phyloP scores from a whole-genome alignment of 441 rosid genomes.

The Manihot esculenta region DNA sequence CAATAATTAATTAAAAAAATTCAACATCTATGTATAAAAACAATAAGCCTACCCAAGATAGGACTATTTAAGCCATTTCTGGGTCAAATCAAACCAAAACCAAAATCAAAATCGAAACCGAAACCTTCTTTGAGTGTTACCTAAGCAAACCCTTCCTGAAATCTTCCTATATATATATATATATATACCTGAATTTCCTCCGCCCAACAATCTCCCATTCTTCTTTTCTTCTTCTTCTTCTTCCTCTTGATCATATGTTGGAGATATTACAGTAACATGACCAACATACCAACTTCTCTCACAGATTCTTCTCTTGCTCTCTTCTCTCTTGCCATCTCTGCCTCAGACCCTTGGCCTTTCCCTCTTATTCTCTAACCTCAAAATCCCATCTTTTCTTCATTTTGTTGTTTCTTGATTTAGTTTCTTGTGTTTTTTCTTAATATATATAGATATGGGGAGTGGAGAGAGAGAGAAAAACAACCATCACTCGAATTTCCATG shows the following conservation, averaged over 20 bases:
- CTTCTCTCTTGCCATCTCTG: slow-evolving; percentile 66
- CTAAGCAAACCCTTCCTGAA: slow-evolving; percentile 26
- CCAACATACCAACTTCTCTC: slow-evolving; percentile 76
- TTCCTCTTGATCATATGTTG: slow-evolving; percentile 16
- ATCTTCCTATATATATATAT: background rate
- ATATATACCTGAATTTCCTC: slow-evolving; percentile 18
- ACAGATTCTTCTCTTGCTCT: slow-evolving; percentile 69
- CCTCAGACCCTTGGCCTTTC: slow-evolving; percentile 89
- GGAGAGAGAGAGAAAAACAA: slow-evolving; percentile 32
- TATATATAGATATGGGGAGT: slow-evolving; percentile 33
- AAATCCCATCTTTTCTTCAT: slow-evolving; percentile 3
- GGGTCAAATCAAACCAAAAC: background rate
- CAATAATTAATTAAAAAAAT: background rate
- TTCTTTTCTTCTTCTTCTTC: background rate
- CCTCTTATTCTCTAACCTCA: slow-evolving; percentile 33
- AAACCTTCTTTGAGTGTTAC: slow-evolving; percentile 28
- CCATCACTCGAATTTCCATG: slow-evolving; percentile 37
- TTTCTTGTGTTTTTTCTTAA: background rate
- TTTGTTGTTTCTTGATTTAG: background rate
- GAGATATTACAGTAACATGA: slow-evolving; percentile 50
- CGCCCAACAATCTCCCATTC: slow-evolving; percentile 13
- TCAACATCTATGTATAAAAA: too few relatives aligned
- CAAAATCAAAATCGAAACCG: background rate
- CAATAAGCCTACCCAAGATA: too few relatives aligned
- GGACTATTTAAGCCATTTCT: too few relatives aligned